These are phyloP conservation scores for Clausena lansium DNA, from an alignment of 345 rosid genomes.

Conservation along the genomic window DNA sequence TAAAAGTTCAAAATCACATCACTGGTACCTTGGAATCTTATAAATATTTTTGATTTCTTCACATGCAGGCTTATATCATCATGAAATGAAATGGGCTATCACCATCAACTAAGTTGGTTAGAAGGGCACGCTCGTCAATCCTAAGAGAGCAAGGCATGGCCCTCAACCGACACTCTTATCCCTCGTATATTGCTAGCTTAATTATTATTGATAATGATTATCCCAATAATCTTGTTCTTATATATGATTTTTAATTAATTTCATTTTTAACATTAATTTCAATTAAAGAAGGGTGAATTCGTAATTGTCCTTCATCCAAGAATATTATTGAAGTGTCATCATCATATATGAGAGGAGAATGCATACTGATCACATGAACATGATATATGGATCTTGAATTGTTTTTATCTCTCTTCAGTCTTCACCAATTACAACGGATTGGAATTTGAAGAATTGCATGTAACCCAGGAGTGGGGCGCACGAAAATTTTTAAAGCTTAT, in stretches of 20 bases:
- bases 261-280: neutral
- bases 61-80: neutral
- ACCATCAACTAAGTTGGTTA: neutral
- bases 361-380: neutral
- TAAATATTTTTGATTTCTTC: neutral
- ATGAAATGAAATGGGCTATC: neutral
- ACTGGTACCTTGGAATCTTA: neutral
- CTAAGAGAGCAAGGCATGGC: conserved; percentile 14
- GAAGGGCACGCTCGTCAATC: conserved; percentile 31
- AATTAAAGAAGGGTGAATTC: conserved; percentile 7
- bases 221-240: neutral
- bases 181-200: conserved; percentile 5
- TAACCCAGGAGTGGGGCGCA: neutral
- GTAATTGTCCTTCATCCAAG: conserved; percentile 20
- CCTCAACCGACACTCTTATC: conserved; percentile 24
- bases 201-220: neutral
- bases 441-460: neutral
- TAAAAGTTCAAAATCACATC: neutral
- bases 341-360: neutral
- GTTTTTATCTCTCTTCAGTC: neutral
- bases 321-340: conserved; percentile 12
- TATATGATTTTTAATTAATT: neutral
- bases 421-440: neutral
- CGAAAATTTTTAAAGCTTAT: neutral
- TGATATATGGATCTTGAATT: neutral